Conservation (phyloP, 2,329 filamentous ascomycete species). For the Zymoseptoria brevis region DNA sequence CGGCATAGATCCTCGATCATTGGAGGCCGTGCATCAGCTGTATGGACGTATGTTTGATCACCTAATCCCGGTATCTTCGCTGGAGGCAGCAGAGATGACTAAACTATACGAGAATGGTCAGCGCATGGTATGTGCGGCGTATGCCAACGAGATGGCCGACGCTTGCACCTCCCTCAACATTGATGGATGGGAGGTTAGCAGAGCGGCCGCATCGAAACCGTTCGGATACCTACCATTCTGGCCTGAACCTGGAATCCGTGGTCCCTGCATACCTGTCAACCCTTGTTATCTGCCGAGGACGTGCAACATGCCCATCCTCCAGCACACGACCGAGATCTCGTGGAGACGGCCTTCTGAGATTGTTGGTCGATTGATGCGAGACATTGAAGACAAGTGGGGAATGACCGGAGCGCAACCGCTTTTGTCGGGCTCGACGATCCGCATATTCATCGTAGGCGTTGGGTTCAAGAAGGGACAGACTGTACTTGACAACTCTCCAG, state of each 20-base stretch:
- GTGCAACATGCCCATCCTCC: constrained; percentile 41
- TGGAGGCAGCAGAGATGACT: constrained; percentile 10
- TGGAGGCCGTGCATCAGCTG: constrained; percentile 1
- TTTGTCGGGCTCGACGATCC: neutral
- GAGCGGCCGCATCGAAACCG: constrained; percentile 3
- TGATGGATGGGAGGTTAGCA: constrained; percentile 13
- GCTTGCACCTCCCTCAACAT: constrained; percentile 9
- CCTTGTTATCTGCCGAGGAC: constrained; percentile 45
- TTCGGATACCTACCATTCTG: constrained; percentile 46
- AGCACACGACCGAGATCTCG: constrained; percentile 40
- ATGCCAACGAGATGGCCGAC: constrained; percentile 18
- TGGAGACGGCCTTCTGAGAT: constrained; percentile 31
- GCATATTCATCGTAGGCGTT: constrained; percentile 14
- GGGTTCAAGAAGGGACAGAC: constrained; percentile 18
- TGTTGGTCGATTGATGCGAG: constrained; percentile 1
- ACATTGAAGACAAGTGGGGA: too few species aligned
- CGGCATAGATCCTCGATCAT: constrained; percentile 1
- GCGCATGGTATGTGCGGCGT: constrained; percentile 18
- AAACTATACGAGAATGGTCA: constrained; percentile 10
- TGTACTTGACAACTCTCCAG: constrained; percentile 15
- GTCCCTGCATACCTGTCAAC: constrained; percentile 52
- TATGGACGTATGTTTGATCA: constrained; percentile 5
- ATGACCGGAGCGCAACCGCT: too few species aligned
- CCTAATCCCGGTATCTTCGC: constrained; percentile 2
- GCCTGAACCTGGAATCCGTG: constrained; percentile 46